Percentiles rank a stretch among this genome's conserved stretches.
Conservation (phyloP, 805 yeast genomes). For the Pichia phayaonensis region DNA sequence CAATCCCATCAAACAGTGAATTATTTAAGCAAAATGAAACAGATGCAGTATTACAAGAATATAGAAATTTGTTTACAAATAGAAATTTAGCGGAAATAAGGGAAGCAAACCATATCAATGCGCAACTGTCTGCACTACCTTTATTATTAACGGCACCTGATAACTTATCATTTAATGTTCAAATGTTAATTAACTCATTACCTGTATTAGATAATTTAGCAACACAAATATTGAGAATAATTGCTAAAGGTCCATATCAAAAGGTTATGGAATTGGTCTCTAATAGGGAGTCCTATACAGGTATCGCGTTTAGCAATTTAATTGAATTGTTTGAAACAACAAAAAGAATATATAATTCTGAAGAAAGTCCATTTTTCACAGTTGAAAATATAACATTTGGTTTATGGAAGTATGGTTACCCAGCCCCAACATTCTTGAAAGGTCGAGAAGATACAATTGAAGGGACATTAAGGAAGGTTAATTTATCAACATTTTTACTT, state of each 20-base stretch:
- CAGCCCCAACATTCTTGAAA: slow-evolving; percentile 48
- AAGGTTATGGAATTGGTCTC: slow-evolving; percentile 66
- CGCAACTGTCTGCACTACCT: slow-evolving; percentile 56
- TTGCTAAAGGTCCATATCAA: slow-evolving; percentile 69
- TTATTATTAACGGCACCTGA: slow-evolving; percentile 50
- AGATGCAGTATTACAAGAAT: slow-evolving; percentile 20
- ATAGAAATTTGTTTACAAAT: slow-evolving; percentile 19
- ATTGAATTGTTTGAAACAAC: slow-evolving; percentile 75
- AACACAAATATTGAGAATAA: slow-evolving; percentile 65
- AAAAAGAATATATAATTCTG: slow-evolving; percentile 56
- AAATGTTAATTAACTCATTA: slow-evolving; percentile 56
- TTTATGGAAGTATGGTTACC: slow-evolving; percentile 55
- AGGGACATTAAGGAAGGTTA: slow-evolving; percentile 71
- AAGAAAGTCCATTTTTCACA: slow-evolving; percentile 63
- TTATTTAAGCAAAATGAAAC: slow-evolving; percentile 22
- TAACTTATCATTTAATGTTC: slow-evolving; percentile 51
- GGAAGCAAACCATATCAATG: slow-evolving; percentile 26
- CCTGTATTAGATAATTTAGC: slow-evolving; percentile 78
- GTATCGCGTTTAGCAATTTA: slow-evolving; percentile 54
- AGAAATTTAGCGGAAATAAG: slow-evolving; percentile 10
- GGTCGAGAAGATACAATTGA: slow-evolving; percentile 56
- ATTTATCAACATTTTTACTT: slow-evolving; percentile 80
- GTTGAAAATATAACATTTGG: slow-evolving; percentile 68
- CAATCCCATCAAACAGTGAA: slow-evolving; percentile 30
- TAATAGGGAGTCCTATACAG: slow-evolving; percentile 57